Conservation (phyloP, 2,329 filamentous ascomycete genomes). For the Phialemoniopsis sp. region DNA sequence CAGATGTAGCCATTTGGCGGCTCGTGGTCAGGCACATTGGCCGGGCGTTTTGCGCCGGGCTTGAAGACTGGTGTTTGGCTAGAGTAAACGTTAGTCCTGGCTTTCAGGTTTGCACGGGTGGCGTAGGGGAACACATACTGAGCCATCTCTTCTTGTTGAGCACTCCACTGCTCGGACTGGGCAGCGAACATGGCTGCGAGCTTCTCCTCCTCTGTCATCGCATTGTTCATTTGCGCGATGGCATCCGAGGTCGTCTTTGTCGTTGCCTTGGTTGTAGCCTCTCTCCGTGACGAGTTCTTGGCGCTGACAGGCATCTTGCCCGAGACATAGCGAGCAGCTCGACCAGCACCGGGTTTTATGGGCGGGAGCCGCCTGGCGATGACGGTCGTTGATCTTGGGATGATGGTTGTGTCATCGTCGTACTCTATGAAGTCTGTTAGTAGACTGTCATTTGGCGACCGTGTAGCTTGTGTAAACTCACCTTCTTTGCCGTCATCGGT, state of each 20-base stretch:
- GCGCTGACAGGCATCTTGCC: slow-evolving; percentile 91
- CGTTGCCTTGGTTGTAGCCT: slow-evolving; percentile 55
- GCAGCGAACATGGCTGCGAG: slow-evolving; percentile 89
- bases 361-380: slow-evolving; percentile 85
- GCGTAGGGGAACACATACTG: slow-evolving; percentile 51
- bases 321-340: slow-evolving; percentile 90
- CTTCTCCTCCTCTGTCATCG: slow-evolving; percentile 90
- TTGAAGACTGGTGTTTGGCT: slow-evolving; percentile 62
- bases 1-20: slow-evolving; percentile 93
- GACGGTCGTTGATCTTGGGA: slow-evolving; percentile 90
- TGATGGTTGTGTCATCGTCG: slow-evolving; percentile 96
- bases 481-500: slow-evolving; percentile 89
- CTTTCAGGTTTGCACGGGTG: not conserved
- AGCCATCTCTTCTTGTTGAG: slow-evolving; percentile 89
- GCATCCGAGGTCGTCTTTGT: slow-evolving; percentile 49
- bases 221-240: slow-evolving; percentile 65
- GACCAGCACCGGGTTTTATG: slow-evolving; percentile 77
- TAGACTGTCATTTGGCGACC: too few species aligned
- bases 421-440: slow-evolving; percentile 60
- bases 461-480: slow-evolving; percentile 36
- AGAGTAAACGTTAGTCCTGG: not conserved
- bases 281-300: slow-evolving; percentile 70
- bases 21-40: slow-evolving; percentile 84
- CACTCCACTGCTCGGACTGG: slow-evolving; percentile 87
- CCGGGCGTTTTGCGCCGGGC: slow-evolving; percentile 59